Conservation (phyloP, 169 alveolate genomes). For the Plasmodium billcollinsi region DNA sequence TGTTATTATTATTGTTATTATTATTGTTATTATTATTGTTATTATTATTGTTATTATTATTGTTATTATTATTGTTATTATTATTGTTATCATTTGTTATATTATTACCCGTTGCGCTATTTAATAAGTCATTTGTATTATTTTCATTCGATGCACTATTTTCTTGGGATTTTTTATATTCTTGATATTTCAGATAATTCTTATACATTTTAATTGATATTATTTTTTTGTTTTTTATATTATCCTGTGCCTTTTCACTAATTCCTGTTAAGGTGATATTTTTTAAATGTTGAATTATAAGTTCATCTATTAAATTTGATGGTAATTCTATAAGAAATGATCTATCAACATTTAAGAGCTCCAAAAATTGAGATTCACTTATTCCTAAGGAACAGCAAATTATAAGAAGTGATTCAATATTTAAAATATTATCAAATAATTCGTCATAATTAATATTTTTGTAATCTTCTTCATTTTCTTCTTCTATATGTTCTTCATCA, state of each 20-base stretch:
- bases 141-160: not conserved
- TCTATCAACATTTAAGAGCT: constrained; percentile 69
- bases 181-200: constrained; percentile 51
- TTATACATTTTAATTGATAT: constrained; percentile 55
- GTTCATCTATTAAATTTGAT: constrained; percentile 61
- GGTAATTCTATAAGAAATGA: constrained; percentile 67
- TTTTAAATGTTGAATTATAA: constrained; percentile 60
- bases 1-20: not conserved
- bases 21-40: not conserved
- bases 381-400: constrained; percentile 71
- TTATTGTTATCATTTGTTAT: not conserved
- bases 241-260: constrained; percentile 46
- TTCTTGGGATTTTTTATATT: constrained; percentile 15
- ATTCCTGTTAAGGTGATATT: constrained; percentile 41
- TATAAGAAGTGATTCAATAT: constrained; percentile 69
- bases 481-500: not conserved
- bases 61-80: not conserved
- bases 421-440: constrained; percentile 54
- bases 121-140: not conserved
- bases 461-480: constrained; percentile 36
- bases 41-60: not conserved
- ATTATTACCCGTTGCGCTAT: not conserved
- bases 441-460: constrained; percentile 71
- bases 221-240: constrained; percentile 20
- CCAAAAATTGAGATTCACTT: constrained; percentile 59